Base-by-base conservation (phyloP, 768 basidiomycete genomes). In the Mycena crocata region DNA sequence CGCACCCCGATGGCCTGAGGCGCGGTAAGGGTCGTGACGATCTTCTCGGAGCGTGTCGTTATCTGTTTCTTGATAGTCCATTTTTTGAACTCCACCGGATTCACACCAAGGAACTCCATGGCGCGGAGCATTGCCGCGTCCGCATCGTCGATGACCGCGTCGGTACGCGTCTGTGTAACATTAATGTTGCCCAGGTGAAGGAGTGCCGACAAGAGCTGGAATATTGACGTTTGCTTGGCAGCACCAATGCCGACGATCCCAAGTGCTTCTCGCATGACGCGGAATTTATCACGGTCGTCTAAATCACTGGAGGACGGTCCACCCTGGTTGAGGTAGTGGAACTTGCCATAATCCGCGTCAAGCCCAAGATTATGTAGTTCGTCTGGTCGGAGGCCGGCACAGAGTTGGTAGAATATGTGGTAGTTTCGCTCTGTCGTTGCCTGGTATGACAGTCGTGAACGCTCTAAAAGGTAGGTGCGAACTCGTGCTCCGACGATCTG, bases 41-140 rank as follows among this genome's bases (percentile, higher is more conserved):
- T 99, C 86, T 97, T 99, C 81, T 99, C 98, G 15, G 90, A 89
- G 40, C 98, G 89, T 1, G 98, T 98, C 26, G 88, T 89, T 66
- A 99, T 93, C 80, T 99, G 98, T 80, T 96, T 99, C 85, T 99
- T 99, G 80, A 98, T 80, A 1, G 94, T 96, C 98, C 98, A 99
- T 78, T 93, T 98, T 83, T 94, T 98, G 86, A 99, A 99, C 60
- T 99, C 96, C 14, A 89, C 85, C n/a, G 93, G 82, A 51, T 93
- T 90, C 55, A 99, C 89, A 14, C 98, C 98, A 54, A 99, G 85
- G 75, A 99, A 93, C 5, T 92, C 88, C 4, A 95, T 95, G 19
- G 96, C 91, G 46, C 94, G 82, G 40, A 88, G 83, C 40, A 99
- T 83, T 24, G 93, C 86, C 21, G 92, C 76, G 74, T 99, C 97